Percentiles rank a stretch among this genome's conserved stretches.
Evolutionary conservation across 768 basidiomycete genomes (phyloP).

Genomic region (Neoboletus magnificus): DNA sequence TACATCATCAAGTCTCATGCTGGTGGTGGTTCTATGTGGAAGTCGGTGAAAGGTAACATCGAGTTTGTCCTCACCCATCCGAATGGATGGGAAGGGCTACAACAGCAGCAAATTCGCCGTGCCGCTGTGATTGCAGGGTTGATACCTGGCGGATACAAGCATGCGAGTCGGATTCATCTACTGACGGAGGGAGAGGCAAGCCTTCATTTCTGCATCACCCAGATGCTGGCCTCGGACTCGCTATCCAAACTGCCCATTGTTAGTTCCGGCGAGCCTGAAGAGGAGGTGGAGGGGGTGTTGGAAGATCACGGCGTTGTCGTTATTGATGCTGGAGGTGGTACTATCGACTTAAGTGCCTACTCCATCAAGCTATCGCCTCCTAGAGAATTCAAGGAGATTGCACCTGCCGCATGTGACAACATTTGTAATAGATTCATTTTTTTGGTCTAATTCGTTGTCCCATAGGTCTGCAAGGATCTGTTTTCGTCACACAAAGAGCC

Average conservation of each 20-base stretch:
- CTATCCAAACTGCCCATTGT: constrained; percentile 7
- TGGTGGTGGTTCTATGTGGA: constrained; percentile 26
- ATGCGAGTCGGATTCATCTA: constrained; percentile 20
- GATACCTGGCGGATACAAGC: constrained; percentile 11
- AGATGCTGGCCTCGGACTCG: constrained; percentile 35
- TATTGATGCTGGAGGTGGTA: constrained; percentile 27
- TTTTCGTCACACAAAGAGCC: constrained; percentile 33
- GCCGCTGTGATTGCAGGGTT: constrained; percentile 25
- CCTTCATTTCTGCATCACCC: constrained; percentile 39
- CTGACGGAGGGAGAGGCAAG: constrained; percentile 29
- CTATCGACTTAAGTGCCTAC: constrained; percentile 38
- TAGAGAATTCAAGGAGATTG: constrained; percentile 33
- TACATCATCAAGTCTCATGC: constrained; percentile 27
- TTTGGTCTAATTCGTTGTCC: not conserved
- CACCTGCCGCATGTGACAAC: constrained; percentile 29
- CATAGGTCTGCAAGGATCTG: constrained; percentile 39
- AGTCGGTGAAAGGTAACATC: constrained; percentile 17
- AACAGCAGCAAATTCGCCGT: constrained; percentile 29
- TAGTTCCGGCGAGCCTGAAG: not conserved
- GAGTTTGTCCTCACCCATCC: constrained; percentile 29
- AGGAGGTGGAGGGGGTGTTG: constrained; percentile 6
- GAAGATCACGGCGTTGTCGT: constrained; percentile 31
- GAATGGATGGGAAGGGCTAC: constrained; percentile 32
- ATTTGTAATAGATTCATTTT: not conserved
- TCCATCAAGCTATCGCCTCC: constrained; percentile 21